Evolutionary conservation across 2,329 filamentous ascomycete genomes (phyloP).

Genomic region (Penicillium italicum): DNA sequence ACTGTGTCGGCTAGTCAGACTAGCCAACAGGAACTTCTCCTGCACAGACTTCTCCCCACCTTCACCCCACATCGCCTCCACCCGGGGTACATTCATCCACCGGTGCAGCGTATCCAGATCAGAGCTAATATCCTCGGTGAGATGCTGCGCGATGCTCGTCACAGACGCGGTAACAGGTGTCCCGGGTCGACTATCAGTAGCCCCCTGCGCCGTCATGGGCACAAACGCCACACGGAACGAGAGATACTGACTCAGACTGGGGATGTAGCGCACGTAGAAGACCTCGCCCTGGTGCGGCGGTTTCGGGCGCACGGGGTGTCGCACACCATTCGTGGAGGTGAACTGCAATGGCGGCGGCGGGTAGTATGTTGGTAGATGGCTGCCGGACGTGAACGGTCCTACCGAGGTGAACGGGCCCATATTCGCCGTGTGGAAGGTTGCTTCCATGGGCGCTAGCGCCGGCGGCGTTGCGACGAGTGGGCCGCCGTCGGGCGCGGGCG

Average conservation of each 20-base stretch:
- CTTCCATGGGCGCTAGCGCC: constrained; percentile 19
- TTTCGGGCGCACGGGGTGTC: constrained; percentile 83
- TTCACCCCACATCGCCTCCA: constrained; percentile 80
- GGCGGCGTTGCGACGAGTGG: constrained; percentile 10
- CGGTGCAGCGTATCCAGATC: constrained; percentile 69
- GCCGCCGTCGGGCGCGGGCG: constrained; percentile 43
- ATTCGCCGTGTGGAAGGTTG: constrained; percentile 36
- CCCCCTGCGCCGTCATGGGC: constrained; percentile 51
- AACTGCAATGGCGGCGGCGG: constrained; percentile 81
- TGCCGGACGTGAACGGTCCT: constrained; percentile 76
- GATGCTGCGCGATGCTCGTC: constrained; percentile 43
- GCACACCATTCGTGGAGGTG: constrained; percentile 69
- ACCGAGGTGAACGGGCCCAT: constrained; percentile 31
- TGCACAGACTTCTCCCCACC: constrained; percentile 55
- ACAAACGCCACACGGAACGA: constrained; percentile 77
- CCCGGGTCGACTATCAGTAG: constrained; percentile 42
- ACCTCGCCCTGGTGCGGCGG: constrained; percentile 85
- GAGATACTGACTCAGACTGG: constrained; percentile 76
- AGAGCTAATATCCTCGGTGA: constrained; percentile 42
- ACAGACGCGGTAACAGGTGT: constrained; percentile 30
- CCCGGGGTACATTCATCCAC: constrained; percentile 86
- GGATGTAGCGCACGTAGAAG: constrained; percentile 85
- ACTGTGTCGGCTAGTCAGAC: constrained; percentile 66
- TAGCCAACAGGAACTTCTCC: constrained; percentile 64
- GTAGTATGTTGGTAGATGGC: constrained; percentile 86